Base-by-base conservation (phyloP, 352 stramenopile species). In the Phytophthora rubi region DNA sequence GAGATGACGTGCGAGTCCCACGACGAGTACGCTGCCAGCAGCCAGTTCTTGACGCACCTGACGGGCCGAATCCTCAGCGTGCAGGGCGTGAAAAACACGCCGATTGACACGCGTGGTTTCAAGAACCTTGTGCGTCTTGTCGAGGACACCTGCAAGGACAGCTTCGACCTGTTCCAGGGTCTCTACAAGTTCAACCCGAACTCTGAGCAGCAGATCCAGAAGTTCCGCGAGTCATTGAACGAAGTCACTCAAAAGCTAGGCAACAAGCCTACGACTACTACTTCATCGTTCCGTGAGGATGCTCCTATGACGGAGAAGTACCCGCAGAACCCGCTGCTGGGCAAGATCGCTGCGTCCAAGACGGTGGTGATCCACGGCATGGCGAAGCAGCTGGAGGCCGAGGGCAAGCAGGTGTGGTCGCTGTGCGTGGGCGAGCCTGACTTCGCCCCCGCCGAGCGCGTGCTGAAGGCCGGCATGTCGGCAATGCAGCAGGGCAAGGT, bases 1-100 rank as follows among this genome's bases (percentile, higher is more conserved):
- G 92, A 98, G 56, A 95, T 99, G 84, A 97, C 88, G 53, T 99
- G 97, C 76, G 93, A 98, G 70, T 83, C 96, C 6, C 97, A 99
- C 69, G 97, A 99, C 77, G 93, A 95, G 62, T 98, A 97, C 64
- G 96, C 97, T 30, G 97, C 97, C 13, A 99, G 98, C 73, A 98
- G 91, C 51, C 97, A 99, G 86, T 99, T 99, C 77, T 94, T 99
- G 67, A 99, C 97, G 23, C 97, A 99, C 81, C 84, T 99, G 45
- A 98, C 98, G 63, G 97, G 97, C 15, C 92, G 97, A 49, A 98
- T 99, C 63, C 81, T 99, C 12, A 96, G 94, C 16, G 81, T 95
- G 62, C 96, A 93, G 54, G 83, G 85, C 48, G 82, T 98, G 5
- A 81, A 83, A 58, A 88, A 88, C 62, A 98, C 92, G 30, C 90